Evolutionary conservation across 345 rosid genomes (phyloP).

Genomic region (Brassica juncea): DNA sequence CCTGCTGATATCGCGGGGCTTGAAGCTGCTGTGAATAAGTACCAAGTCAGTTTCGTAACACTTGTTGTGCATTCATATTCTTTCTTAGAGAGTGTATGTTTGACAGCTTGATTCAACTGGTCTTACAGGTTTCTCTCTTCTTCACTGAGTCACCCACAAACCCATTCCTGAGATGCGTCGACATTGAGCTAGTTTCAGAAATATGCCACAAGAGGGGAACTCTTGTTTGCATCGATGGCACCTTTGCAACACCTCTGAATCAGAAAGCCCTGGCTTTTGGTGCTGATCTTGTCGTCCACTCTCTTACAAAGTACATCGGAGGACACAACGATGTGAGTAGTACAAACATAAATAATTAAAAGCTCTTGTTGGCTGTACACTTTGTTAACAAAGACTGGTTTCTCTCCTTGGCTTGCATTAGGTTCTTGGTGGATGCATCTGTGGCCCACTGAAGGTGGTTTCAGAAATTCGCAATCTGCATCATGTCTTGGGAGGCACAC

Average conservation of each 20-base stretch:
- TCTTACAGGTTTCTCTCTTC: conserved; percentile 79
- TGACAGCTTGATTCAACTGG: neutral
- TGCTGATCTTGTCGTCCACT: conserved; percentile 93
- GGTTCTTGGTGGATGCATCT: conserved; percentile 96
- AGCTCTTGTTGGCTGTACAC: neutral
- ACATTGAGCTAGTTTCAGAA: conserved; percentile 78
- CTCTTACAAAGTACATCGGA: conserved; percentile 88
- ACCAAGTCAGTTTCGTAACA: conserved; percentile 56
- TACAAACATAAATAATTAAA: conserved; percentile 6
- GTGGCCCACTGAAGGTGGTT: conserved; percentile 73
- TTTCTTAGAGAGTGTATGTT: neutral
- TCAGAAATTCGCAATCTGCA: conserved; percentile 84
- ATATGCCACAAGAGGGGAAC: conserved; percentile 90
- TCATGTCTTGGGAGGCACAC: conserved; percentile 89
- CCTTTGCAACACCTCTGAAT: conserved; percentile 97
- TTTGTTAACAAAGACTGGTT: neutral
- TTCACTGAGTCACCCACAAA: conserved; percentile 96
- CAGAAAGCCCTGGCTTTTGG: conserved; percentile 96
- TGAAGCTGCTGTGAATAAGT: conserved; percentile 68
- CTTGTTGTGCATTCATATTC: neutral
- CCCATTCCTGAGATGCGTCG: conserved; percentile 95
- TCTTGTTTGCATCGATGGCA: conserved; percentile 95
- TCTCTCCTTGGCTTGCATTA: conserved; percentile 33
- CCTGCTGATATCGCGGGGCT: conserved; percentile 86
- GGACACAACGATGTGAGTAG: conserved; percentile 96